A percentile compares a stretch with the other conserved stretches of the same genome.
Evolutionary conservation across 495 filamentous ascomycete genomes (phyloP).

Genomic region (Trichoderma erinaceum): DNA sequence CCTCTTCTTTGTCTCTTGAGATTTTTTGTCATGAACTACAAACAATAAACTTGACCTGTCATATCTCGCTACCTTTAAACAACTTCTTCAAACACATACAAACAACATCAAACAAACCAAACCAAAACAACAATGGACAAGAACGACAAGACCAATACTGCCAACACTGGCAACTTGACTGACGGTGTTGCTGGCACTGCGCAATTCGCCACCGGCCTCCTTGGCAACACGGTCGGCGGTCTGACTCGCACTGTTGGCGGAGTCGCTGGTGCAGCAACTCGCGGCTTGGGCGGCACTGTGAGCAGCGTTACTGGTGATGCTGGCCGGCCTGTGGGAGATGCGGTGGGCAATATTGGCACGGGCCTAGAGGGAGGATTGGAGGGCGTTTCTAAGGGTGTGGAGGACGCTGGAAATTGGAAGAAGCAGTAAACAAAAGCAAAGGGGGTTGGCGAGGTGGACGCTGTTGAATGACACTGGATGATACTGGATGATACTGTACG

Average conservation of each 20-base stretch:
- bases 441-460: neutral
- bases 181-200: conserved; percentile 58
- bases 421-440: conserved; percentile 26
- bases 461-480: neutral
- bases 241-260: conserved; percentile 61
- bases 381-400: conserved; percentile 54
- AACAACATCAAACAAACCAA: neutral
- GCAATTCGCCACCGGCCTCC: conserved; percentile 53
- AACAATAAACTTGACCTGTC: neutral
- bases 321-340: conserved; percentile 62
- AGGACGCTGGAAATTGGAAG: conserved; percentile 65
- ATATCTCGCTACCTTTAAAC: neutral
- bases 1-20: neutral
- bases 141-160: conserved; percentile 26
- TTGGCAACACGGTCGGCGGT: conserved; percentile 47
- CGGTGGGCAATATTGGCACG: conserved; percentile 51
- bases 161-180: conserved; percentile 40
- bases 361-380: conserved; percentile 55
- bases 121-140: conserved; percentile 15
- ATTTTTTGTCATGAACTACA: neutral
- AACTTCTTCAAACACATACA: neutral
- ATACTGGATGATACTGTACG: neutral
- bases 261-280: conserved; percentile 59
- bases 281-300: conserved; percentile 45
- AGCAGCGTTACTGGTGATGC: conserved; percentile 51